Evolutionary conservation across 169 alveolate species (phyloP).

Genomic region (Cryptosporidium sp.): DNA sequence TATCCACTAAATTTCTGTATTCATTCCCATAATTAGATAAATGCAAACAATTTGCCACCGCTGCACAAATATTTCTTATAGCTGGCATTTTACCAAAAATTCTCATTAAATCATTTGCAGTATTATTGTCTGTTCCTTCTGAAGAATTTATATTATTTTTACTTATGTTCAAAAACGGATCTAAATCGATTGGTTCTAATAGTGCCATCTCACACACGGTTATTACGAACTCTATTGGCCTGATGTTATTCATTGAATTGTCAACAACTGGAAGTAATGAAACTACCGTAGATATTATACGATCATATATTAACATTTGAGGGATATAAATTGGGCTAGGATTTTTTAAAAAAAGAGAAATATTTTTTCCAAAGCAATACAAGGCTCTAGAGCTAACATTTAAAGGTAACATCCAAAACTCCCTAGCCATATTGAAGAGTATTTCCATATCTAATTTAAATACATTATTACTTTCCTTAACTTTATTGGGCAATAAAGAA

Average conservation of each 20-base stretch:
- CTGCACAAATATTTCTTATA: conserved; percentile 27
- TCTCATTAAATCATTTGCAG: conserved; percentile 5
- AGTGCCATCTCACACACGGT: conserved; percentile 74
- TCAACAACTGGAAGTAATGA: conserved; percentile 58
- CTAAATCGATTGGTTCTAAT: conserved; percentile 57
- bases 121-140: neutral
- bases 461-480: neutral
- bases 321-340: conserved; percentile 55
- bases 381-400: neutral
- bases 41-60: conserved; percentile 26
- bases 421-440: conserved; percentile 40
- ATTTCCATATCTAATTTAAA: conserved; percentile 7
- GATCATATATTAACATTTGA: conserved; percentile 45
- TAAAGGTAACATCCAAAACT: conserved; percentile 62
- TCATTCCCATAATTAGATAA: conserved; percentile 3
- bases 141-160: neutral
- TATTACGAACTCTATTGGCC: conserved; percentile 41
- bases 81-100: conserved; percentile 27
- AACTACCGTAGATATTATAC: conserved; percentile 49
- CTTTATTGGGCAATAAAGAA: conserved; percentile 3
- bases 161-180: conserved; percentile 27
- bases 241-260: conserved; percentile 11
- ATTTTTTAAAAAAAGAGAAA: conserved; percentile 9
- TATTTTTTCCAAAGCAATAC: conserved; percentile 39
- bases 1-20: neutral